These are phyloP conservation scores for Cucurbita pepo DNA, from an alignment of 306 rosid genomes.

Conservation along the genomic window DNA sequence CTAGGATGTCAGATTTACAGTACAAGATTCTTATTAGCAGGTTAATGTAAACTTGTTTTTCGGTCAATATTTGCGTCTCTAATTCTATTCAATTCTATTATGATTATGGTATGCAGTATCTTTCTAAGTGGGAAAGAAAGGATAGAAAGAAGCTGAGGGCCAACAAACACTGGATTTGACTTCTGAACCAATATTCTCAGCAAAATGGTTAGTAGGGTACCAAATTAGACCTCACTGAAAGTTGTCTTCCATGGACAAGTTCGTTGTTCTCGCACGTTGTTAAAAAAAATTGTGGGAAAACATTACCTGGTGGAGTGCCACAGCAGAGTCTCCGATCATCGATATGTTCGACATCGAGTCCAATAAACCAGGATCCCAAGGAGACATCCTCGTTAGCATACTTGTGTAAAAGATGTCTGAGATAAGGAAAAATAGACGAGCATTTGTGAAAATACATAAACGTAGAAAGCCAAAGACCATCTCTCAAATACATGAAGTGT, in stretches of 20 bases:
- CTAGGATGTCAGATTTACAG: neutral
- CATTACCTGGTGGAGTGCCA: conserved; percentile 92
- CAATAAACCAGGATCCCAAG: conserved; percentile 92
- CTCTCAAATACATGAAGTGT: neutral
- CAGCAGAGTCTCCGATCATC: conserved; percentile 94
- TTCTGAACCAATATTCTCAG: neutral
- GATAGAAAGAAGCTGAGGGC: neutral
- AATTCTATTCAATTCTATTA: too few relatives aligned
- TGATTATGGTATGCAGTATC: neutral
- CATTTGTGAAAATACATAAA: neutral
- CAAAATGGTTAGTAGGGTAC: neutral
- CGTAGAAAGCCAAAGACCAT: neutral
- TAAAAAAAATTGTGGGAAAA: neutral
- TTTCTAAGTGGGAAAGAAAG: neutral
- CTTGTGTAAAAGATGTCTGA: conserved; percentile 85
- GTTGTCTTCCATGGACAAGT: neutral
- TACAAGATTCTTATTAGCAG: neutral
- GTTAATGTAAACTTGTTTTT: neutral
- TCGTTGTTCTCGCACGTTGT: too few relatives aligned
- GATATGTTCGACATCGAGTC: conserved; percentile 82
- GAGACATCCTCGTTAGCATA: conserved; percentile 97
- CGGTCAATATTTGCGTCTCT: neutral
- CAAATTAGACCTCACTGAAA: neutral
- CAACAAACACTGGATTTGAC: neutral
- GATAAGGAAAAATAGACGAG: neutral